phyloP scores from a whole-genome alignment of 345 rosid species.

The Pistacia integerrima region DNA sequence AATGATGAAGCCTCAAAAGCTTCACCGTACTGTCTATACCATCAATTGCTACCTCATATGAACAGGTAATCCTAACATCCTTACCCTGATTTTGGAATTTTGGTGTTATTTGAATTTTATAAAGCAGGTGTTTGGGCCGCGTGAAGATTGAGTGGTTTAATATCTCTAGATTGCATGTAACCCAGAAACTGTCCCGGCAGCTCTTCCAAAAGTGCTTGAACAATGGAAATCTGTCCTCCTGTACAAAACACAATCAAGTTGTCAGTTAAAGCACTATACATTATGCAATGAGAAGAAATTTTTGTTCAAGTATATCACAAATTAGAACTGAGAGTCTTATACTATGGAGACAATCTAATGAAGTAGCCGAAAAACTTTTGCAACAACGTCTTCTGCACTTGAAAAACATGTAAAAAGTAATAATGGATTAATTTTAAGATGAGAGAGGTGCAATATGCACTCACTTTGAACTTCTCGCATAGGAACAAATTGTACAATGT shows the following conservation, averaged over 20 bases:
- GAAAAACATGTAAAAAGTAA: no score
- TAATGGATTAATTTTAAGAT: neutral
- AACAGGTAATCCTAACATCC: neutral
- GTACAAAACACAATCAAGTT: neutral
- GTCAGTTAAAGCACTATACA: neutral
- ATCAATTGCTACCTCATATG: no score
- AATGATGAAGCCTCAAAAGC: no score
- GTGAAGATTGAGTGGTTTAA: slow-evolving; percentile 43
- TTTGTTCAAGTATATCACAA: neutral
- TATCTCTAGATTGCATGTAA: slow-evolving; percentile 58
- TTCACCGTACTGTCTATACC: no score
- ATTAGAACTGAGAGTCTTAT: no score
- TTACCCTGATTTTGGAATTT: neutral
- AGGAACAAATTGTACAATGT: slow-evolving; percentile 87
- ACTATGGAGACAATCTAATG: no score
- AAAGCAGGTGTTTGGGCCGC: slow-evolving; percentile 5
- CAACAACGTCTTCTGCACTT: no score
- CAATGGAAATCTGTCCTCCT: slow-evolving; percentile 72
- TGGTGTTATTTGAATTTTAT: neutral
- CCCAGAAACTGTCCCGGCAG: slow-evolving; percentile 82
- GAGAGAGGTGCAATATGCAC: slow-evolving; percentile 19
- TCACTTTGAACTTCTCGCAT: slow-evolving; percentile 76
- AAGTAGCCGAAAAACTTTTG: no score
- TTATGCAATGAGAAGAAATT: neutral
- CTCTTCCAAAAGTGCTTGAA: slow-evolving; percentile 81